A percentile compares a stretch with the other conserved stretches of the same genome.
phyloP scores from a whole-genome alignment of 306 rosid genomes.

The Cercis canadensis region DNA sequence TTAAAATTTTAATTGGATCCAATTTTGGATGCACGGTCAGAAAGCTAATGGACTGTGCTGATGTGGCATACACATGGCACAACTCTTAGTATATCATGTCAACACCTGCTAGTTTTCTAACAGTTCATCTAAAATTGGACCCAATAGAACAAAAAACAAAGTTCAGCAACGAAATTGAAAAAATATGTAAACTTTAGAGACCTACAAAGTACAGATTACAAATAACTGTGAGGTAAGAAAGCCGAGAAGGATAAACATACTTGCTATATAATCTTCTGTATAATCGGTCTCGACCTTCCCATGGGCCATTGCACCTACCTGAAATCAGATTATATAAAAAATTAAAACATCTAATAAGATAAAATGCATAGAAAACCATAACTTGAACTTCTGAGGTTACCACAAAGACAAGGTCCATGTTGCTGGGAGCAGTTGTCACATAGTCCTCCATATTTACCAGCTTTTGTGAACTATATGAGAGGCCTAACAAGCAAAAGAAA shows the following conservation, averaged over 20 bases:
- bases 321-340: conserved; percentile 30
- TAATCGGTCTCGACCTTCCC: conserved; percentile 82
- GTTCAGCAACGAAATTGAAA: no score
- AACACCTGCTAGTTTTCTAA: no score
- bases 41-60: no score
- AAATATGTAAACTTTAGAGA: no score
- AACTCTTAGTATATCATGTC: no score
- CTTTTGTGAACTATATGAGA: conserved; percentile 77
- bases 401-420: conserved; percentile 77
- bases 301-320: conserved; percentile 95
- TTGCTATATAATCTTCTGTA: conserved; percentile 73
- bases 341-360: neutral
- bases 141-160: no score
- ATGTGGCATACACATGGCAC: no score
- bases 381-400: conserved; percentile 46
- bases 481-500: conserved; percentile 47
- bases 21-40: no score
- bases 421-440: conserved; percentile 37
- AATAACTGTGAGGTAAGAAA: no score
- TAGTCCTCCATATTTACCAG: conserved; percentile 62
- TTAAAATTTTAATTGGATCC: no score
- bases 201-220: no score
- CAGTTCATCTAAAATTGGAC: no score
- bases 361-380: conserved; percentile 1
- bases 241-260: conserved; percentile 46